A percentile compares a stretch with the other conserved stretches of the same genome.
phyloP scores from a whole-genome alignment of 2,329 filamentous ascomycete species.

The Pseudogymnoascus destructans region DNA sequence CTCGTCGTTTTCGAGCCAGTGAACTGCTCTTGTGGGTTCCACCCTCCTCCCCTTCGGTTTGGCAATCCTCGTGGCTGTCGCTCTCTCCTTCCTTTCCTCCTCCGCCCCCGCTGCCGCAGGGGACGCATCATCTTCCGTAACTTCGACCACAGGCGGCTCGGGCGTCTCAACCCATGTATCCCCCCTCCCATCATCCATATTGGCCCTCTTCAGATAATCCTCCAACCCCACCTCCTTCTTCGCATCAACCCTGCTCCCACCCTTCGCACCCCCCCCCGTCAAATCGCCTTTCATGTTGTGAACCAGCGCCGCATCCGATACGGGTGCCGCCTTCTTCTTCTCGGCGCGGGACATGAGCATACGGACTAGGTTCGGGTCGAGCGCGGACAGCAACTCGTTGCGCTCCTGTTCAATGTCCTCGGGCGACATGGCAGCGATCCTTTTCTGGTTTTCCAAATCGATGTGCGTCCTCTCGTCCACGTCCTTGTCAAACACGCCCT shows the following conservation, averaged over 20 bases:
- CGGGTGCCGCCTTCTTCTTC: constrained; percentile 39
- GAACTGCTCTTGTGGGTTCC: not conserved
- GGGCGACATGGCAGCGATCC: constrained; percentile 63
- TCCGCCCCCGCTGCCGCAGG: not conserved
- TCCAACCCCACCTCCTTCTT: not conserved
- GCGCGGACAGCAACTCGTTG: constrained; percentile 61
- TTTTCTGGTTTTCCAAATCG: constrained; percentile 66
- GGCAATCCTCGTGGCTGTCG: not conserved
- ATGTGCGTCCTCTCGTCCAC: constrained; percentile 57
- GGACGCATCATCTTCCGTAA: too few species aligned
- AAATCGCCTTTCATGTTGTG: not conserved
- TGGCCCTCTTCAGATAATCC: constrained; percentile 17
- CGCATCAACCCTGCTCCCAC: too few species aligned
- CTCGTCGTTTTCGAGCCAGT: not conserved
- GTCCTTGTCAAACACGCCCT: constrained; percentile 21
- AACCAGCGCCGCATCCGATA: not conserved
- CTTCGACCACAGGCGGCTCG: too few species aligned
- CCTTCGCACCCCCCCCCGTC: too few species aligned
- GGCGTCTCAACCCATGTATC: constrained; percentile 21
- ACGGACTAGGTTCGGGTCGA: constrained; percentile 66
- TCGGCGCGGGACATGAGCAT: constrained; percentile 50
- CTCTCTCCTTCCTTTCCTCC: not conserved
- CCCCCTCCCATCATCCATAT: constrained; percentile 24
- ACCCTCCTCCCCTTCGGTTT: not conserved
- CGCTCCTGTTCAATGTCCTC: constrained; percentile 72